Evolutionary conservation across 805 yeast species (phyloP), one percentile per base, ranked within the genome.

Genomic region (Spencermartinsiella europaea): DNA sequence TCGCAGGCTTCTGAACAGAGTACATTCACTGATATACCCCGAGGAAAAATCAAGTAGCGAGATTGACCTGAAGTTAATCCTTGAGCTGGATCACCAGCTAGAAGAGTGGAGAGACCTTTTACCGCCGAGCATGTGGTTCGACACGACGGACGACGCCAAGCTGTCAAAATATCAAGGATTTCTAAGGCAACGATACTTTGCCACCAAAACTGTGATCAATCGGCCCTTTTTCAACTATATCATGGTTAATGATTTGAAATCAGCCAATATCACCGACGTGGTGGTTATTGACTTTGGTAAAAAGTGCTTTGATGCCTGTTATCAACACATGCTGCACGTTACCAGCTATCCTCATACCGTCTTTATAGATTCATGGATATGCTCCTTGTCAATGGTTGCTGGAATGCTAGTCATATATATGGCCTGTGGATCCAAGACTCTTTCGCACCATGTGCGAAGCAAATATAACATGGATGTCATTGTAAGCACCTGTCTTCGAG

Each of bases 311-410:
- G 40, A 44, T 17, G 51, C 50, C 5, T 50, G 47, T 35, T 45
- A 40, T 20, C 37, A 45, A 14, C 55, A 51, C 25, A 48, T 50
- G 48, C 14, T 33, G 15, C 38, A 51, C 37, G 40, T 51, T 7
- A 42, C 49, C 3, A 40, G 50, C 28, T 49, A 40, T 38, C 34
- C 37, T 10, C 55, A 51, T 36, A 44, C 50, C n/a, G 48, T 49
- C 8, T 34, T 51, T 17, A 51, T 46, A 21, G 55, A 51, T 35
- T 27, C 55, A 7, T 52, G 53, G 53, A 47, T 52, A 5, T 50
- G 51, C 34, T 49, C 53, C 7, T 31, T 46, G 20, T 38, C 53
- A 4, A 51, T 49, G 55, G 34, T 46, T 5, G 40, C 43, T 5
- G 40, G 38, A 19, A 47, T 47, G 49, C 42, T 44, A 10, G 47